phyloP scores from a whole-genome alignment of 495 filamentous ascomycete genomes.

The Aspergillus asperescens region DNA sequence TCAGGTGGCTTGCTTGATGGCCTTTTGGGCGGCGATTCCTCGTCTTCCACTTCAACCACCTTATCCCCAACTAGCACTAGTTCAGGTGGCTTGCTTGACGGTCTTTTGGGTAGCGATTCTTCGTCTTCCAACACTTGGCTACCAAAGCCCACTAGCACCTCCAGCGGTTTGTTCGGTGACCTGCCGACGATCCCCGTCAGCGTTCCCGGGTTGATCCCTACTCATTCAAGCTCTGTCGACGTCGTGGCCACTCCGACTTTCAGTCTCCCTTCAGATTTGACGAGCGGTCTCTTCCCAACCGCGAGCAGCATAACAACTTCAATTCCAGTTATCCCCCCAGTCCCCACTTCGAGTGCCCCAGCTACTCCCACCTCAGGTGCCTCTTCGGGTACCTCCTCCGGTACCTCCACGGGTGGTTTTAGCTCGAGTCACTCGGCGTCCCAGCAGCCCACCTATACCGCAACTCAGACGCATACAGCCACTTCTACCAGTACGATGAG shows the following conservation, averaged over 20 bases:
- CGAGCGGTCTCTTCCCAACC: constrained; percentile 12
- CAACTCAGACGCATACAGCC: neutral
- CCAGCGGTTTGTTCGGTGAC: neutral
- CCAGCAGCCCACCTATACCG: neutral
- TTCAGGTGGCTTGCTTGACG: constrained; percentile 3
- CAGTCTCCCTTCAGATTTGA: constrained; percentile 2
- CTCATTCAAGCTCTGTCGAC: constrained; percentile 7
- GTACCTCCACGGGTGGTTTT: no score
- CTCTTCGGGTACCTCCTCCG: no score
- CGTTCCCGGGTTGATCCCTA: constrained; percentile 21
- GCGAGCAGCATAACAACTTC: neutral
- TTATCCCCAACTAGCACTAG: constrained; percentile 4
- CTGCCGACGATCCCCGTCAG: constrained; percentile 25
- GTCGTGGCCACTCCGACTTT: constrained; percentile 9
- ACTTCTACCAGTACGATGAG: neutral
- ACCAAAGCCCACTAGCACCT: neutral
- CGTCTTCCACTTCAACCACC: constrained; percentile 1
- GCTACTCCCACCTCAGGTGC: constrained; percentile 5
- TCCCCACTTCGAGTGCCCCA: neutral
- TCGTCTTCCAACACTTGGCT: neutral
- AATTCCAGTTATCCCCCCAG: constrained; percentile 1
- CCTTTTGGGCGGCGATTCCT: neutral
- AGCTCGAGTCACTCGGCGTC: constrained; percentile 8
- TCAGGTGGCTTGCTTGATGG: neutral
- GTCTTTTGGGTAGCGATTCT: neutral